Base-by-base conservation (phyloP, 805 yeast genomes). In the Blastobotrys peoriensis region DNA sequence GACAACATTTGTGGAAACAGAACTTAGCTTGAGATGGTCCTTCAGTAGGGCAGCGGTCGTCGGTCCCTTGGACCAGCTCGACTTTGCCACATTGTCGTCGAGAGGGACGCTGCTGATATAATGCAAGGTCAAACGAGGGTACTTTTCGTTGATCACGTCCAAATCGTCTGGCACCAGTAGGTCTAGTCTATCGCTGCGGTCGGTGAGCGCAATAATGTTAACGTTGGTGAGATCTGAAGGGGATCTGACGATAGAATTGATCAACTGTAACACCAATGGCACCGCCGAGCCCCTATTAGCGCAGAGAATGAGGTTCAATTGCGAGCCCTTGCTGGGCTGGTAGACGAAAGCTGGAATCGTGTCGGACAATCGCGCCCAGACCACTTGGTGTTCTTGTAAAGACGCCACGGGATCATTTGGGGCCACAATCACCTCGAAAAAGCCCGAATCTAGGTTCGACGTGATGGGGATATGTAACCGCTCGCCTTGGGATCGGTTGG, bases 281-380 rank as follows among this genome's bases (percentile, higher is more conserved):
- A 86, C 80, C 33, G 97, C 96, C 5, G 96, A 86, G 51, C 89
- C 82, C 42, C 97, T 97, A 33, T 97, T 86, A 59, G 97, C 98
- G 55, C 97, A 97, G 35, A 96, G 95, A 53, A 91, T 80, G 97
- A 89, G 89, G 44, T 83, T 87, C 48, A 89, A 73, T 48, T 75
- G 73, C 47, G 73, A 69, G 46, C 76, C 80, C 80, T 83, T 79
- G 67, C 85, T 86, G 55, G 94, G 87, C 43, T 78, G 71, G 68
- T 89, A 89, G 50, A 79, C 75, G 72, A 85, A 87, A 58, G 78
- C 78, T 5, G 30, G 30, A 25, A 8, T 25, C 98, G 97, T 67
- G 85, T 86, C 56, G 98, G 98, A 22, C 98, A 71, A n/a, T 63
- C 52, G 20, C 57, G 83, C 41, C 76, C 78, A 56, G 13, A 88